Evolutionary conservation across 225 moss, liverwort and hornwort genomes (phyloP), one percentile per base, ranked within the genome.

Genomic region (Climacium dendroides): DNA sequence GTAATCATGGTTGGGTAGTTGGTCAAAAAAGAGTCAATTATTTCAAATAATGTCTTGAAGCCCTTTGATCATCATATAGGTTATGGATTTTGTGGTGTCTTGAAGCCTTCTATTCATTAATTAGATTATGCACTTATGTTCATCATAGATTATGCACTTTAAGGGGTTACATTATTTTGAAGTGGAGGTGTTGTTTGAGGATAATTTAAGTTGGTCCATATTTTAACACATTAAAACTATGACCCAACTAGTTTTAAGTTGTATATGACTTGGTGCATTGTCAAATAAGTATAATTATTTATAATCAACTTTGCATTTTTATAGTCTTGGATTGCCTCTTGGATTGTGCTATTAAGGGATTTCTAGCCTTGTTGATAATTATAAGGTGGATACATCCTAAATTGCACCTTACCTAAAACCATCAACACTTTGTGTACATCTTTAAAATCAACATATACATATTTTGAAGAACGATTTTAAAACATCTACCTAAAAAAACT

Each of bases 271-370:
- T 74, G 13, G 64, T 64, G 9, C 6, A 20, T 1, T 20, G 1
- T 20, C 5, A n/a, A 66, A n/a, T n/a, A 22, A 35, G 37, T 35
- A 37, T 18, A 60, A 60, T 13, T 28, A 19, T 35, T 0, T 67
- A 37, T 67, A 1, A 67, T 37, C 11, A 37, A 69, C 39, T 4
- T 39, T 39, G 24, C 14, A 69, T 69, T 39, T 34, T 69, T 13
- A 39, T 24, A 13, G 24, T 39, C 13, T 39, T 1, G 0, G 5
- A 23, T 7, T 39, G 3, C 0, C 2, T n/a, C 22, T 28, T 28
- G 26, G 8, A 41, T 0, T 39, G 13, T 13, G 13, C 0, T 11
- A 7, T 8, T 43, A 2, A 6, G 0, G 2, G 11, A 47, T 11
- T 47, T 74, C 1, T 48, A 19, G 4, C 11, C 19, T 2, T 29